Base-by-base conservation (phyloP, 169 alveolate species). In the Theileria luwenshuni region DNA sequence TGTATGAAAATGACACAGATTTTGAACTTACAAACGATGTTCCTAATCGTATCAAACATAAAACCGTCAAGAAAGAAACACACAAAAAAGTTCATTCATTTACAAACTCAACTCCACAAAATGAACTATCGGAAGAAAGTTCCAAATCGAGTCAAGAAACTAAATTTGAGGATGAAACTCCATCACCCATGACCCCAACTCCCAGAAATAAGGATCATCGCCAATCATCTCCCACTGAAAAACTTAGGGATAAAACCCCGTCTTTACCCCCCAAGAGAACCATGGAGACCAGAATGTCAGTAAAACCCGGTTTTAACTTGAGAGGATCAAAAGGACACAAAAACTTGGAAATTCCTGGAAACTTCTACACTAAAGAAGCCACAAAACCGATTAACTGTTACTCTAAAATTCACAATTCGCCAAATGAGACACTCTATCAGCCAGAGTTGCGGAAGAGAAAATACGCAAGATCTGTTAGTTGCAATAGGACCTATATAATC, bases 91-190 rank as follows among this genome's bases (percentile, higher is more conserved):
- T 43, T 25, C 25, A 62, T n/a, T 19, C 72, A 43, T 35, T 45
- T 23, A 21, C 52, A 45, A 62, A 21, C 35, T 52, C 60, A 62
- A 62, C 45, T 23, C 32, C 72, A 32, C 58, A 62, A 23, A 45
- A 25, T 49, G 72, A 33, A 28, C 21, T 32, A 43, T 56, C 30
- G 38, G 19, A 56, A 23, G 65, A 56, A 25, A 56, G 10, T 38
- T 38, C 10, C 5, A 38, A 38, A n/a, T n/a, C n/a, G n/a, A n/a
- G n/a, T n/a, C n/a, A n/a, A n/a, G n/a, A n/a, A n/a, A n/a, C n/a
- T n/a, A n/a, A n/a, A n/a, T n/a, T n/a, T n/a, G n/a, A n/a, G n/a
- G n/a, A n/a, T n/a, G n/a, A n/a, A n/a, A n/a, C n/a, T n/a, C n/a
- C n/a, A n/a, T n/a, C n/a, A n/a, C n/a, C n/a, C n/a, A n/a, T n/a